Conservation (phyloP, 768 basidiomycete genomes). For the Psilocybe tampanensis region DNA sequence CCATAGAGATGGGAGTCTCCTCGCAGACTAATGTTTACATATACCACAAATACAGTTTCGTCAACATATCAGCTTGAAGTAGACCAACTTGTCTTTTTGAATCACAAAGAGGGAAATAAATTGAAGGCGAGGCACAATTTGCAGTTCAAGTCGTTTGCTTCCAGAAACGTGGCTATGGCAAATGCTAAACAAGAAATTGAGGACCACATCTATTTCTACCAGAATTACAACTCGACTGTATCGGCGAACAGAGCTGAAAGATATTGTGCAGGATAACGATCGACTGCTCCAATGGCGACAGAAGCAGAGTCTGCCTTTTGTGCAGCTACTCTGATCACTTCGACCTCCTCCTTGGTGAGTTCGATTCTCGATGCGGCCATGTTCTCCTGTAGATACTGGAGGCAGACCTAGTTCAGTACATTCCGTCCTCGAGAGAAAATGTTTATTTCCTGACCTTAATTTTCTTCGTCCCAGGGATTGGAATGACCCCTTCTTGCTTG, state of each 20-base stretch:
- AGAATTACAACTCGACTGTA: conserved; percentile 23
- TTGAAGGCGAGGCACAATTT: no score
- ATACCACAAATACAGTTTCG: no score
- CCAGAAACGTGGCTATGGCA: no score
- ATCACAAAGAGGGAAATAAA: no score
- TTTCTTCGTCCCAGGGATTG: conserved; percentile 47
- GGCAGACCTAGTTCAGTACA: not conserved
- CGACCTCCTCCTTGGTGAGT: conserved; percentile 34
- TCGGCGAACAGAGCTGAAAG: conserved; percentile 28
- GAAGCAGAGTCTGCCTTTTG: conserved; percentile 26
- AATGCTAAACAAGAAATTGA: no score
- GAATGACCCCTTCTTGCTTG: conserved; percentile 44
- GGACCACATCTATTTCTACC: no score
- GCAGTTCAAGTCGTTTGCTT: no score
- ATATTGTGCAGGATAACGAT: conserved; percentile 31
- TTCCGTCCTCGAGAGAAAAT: not conserved
- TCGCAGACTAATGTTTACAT: no score
- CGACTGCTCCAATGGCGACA: conserved; percentile 20
- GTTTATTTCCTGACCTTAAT: conserved; percentile 30
- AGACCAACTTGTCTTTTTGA: no score
- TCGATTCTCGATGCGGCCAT: conserved; percentile 30
- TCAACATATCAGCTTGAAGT: no score
- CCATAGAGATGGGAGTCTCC: no score
- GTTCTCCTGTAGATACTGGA: conserved; percentile 45
- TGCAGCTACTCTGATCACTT: conserved; percentile 33